Evolutionary conservation across 2,329 filamentous ascomycete genomes (phyloP), one percentile per base, ranked within the genome.

Genomic region (Monilinia polystroma): DNA sequence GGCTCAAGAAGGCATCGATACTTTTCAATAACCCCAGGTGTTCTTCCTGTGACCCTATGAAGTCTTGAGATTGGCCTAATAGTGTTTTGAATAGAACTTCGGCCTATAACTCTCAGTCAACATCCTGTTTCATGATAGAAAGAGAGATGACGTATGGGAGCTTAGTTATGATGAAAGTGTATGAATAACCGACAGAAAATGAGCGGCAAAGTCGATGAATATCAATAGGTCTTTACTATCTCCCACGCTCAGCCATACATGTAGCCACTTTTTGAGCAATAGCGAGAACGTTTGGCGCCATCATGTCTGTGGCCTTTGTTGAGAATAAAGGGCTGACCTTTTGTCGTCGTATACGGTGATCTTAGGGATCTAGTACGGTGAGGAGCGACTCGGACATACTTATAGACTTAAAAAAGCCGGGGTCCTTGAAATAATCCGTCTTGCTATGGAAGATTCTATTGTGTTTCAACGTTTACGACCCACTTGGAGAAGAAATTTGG

Each of bases 271-370:
- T 49, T 10, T 60, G 43, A 23, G 43, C 43, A n/a, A 51, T 35
- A 14, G 26, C 29, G 14, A 32, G 14, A 1, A 60, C n/a, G 11
- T 23, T 16, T n/a, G 57, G 43, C 20, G 57, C 57, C 57, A 60
- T 60, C 1, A 18, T 23, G 20, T 51, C 43, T 23, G 12, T 20
- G 10, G 57, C 57, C 12, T 59, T 59, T 59, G 26, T 47, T 6
- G 57, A 49, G 26, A 59, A 59, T n/a, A 59, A 16, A 59, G 57
- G 14, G 26, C 12, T 59, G 41, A 59, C 41, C 12, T 59, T 59
- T n/a, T 59, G 57, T 32, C 57, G 57, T 14, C 23, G 41, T 7
- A 59, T 14, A 47, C 57, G 57, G 6, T 59, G 57, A 12, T 32
- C 41, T 2, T 59, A 23, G 14, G 57, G 41, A 23, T 59, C 20